Base-by-base conservation (phyloP, 179 eudicot species). In the Carnegiea gigantea region DNA sequence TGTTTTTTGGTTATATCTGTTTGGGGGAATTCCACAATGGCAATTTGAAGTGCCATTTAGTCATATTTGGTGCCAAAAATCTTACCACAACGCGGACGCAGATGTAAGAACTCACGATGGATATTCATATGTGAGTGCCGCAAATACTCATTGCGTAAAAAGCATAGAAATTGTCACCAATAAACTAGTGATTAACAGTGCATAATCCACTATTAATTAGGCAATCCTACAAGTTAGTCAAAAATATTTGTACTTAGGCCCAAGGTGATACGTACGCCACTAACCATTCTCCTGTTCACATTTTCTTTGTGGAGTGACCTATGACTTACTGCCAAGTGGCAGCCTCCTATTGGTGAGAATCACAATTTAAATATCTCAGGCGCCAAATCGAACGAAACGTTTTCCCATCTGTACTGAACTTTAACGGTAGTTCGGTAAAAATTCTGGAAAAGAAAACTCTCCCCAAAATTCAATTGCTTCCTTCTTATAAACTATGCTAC, bases 341-440 rank as follows among this genome's bases (percentile, higher is more conserved):
- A 33, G 30, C 46, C 28, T 40, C 70, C 26, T 24, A 85, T 85
- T 87, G 84, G 83, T 81, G 73, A 60, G 46, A 12, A 54, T 57
- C 26, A 54, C 26, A 64, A 54, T 84, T 87, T 88, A 87, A 85
- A 74, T 64, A 57, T 80, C 86, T 72, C 67, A 85, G 89, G 90
- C 90, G 91, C 93, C 90, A 91, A 90, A 86, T 49, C 90, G 88
- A 90, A 86, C 38, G 76, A 78, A 82, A 79, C 78, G 65, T 79
- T 38, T 38, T 6, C 82, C 84, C 74, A 78, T 59, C 49, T n/a
- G 26, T 21, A 21, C 85, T 83, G 14, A 77, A 73, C 76, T 73
- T 89, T 82, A 88, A 88, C 90, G 91, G 86, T 86, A 85, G 92
- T 92, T 92, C 90, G 97, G 97, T 88, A 91, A 83, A 90, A 77